Evolutionary conservation across 176 grass and related monocot species (phyloP), one percentile per base, ranked within the genome.

Genomic region (Eragrostis nindensis): DNA sequence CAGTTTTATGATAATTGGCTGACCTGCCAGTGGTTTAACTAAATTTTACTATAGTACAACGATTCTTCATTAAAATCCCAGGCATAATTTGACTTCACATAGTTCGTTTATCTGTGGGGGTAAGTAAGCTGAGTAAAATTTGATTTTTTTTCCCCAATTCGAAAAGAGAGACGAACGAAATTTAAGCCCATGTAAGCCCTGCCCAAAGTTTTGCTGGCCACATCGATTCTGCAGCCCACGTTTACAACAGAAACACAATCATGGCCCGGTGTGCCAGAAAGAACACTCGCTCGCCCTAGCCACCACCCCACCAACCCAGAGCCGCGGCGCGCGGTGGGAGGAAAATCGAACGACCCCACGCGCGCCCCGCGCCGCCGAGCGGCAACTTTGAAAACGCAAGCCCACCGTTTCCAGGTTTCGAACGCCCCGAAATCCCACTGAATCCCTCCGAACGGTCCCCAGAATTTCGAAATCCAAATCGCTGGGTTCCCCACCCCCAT

Each of bases 401-500:
- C 70, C 60, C 70, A 54, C 70, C 59, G 29, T 43, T 18, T 25
- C 70, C 12, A 6, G 15, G 6, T 83, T 55, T 54, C 46, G 10
- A 74, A 74, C 70, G 27, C 30, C 19, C 27, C 30, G 25, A 29
- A 53, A 50, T 44, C 42, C 42, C 42, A 44, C 42, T 10, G 42
- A 10, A 12, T 26, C 45, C 45, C 13, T 49, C 21, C 57, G 21
- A 52, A 73, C 77, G 69, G 43, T 50, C 29, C 11, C 76, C 49
- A 41, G 67, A 87, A 16, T 84, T 79, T 84, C 75, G 60, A 88
- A 84, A 74, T 68, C 68, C 11, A 8, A 87, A 81, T 19, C 15
- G 3, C 62, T 18, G 54, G 45, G 73, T 62, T 1, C 17, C 39
- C 72, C 62, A 7, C 9, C 17, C 24, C 71, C 64, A 26, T 45